Evolutionary conservation across 305 asterid species (phyloP), one percentile per base, ranked within the genome.

Genomic region (Fraxinus ornus): DNA sequence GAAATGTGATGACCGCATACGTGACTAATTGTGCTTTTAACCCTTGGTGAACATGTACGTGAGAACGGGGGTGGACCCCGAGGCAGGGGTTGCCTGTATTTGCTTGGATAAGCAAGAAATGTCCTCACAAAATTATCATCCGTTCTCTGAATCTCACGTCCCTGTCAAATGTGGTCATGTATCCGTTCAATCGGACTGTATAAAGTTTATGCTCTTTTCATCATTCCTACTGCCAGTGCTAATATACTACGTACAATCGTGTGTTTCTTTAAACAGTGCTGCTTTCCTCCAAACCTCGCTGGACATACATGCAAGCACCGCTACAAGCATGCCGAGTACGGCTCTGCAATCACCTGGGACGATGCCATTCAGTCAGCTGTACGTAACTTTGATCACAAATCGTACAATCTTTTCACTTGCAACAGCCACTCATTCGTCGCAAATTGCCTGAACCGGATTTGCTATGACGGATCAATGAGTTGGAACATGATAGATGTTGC

Each of bases 401-500:
- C 94, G 1, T 93, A 94, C 90, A 96, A 94, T 87, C 92, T 93
- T 81, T 94, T 96, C 88, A 92, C 97, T 0, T 94, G 98, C 93
- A 96, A 96, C 92, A 88, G 96, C 86, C 94, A 96, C 87, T 92
- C 97, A 1, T 94, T 92, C 12, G 92, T 87, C 7, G 99, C 98
- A 5, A 79, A 87, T 80, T 96, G 92, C 82, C 87, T 96, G 77
- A 96, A 94, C 84, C 90, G 93, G 70, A 83, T 93, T 72, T 85
- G 93, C 88, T 93, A 91, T n/a, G 82, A 84, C 39, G 95, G 96
- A 12, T 93, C 94, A 4, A 87, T 91, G 97, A 72, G 85, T 28
- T 96, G 99, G 99, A 94, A 93, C 94, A 90, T 96, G 98, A 80
- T 94, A 39, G 91, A 86, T 10, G 92, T 93, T 8, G 95, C 91